Evolutionary conservation across 441 rosid species (phyloP), one percentile per base, ranked within the genome.

Genomic region (Euphorbia corollata): DNA sequence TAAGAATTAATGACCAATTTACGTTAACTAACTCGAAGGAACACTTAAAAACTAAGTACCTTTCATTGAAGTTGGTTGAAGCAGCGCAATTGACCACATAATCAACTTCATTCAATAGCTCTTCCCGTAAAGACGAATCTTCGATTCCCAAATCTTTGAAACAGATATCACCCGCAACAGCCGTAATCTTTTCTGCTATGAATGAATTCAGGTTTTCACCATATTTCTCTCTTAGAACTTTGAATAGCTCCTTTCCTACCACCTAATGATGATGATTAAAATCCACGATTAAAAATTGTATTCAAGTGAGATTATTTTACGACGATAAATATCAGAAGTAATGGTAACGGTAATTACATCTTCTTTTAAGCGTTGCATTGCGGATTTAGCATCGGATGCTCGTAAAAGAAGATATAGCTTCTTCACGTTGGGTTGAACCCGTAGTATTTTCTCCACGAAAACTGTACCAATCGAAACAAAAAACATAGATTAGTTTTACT

Each of bases 41-140:
- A 27, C 32, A 27, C 2, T 27, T 27, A 27, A 4, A 27, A 27
- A 27, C 32, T 27, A 27, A 27, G 32, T 74, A 87, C 95, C 97
- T 87, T 77, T 88, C 93, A 71, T 92, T 90, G 20, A 90, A 92
- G 67, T 75, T 90, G 61, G 97, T 90, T 0, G 92, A 84, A 16
- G 97, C 98, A 47, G 97, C 98, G 16, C 87, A 72, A 74, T 92
- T 92, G 34, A 90, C 65, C 4, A 82, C 70, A 45, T 76, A 67
- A 59, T 92, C 93, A 12, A 88, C 57, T 68, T 86, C 83, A 16
- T 61, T 83, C 74, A 56, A 72, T 84, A 90, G 81, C 45, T 70
- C 80, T 59, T 84, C 77, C n/a, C 73, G 65, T 61, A 90, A 68
- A 59, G 54, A 68, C 5, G 75, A 54, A 70, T 82, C 88, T 51